Base-by-base conservation (phyloP, 257 asterid species). In the Plantago ovata region DNA sequence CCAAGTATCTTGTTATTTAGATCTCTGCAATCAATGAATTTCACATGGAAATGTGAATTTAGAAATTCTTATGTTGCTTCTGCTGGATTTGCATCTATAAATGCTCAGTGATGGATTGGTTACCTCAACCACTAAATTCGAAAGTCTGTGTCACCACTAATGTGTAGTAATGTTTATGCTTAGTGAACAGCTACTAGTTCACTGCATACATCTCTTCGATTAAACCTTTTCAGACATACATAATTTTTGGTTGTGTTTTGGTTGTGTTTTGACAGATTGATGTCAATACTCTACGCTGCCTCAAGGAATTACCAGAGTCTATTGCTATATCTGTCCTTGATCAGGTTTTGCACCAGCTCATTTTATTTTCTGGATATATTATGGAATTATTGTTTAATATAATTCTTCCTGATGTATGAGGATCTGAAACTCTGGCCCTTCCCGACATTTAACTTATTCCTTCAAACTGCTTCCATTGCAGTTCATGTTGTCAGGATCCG, bases 401-500 rank as follows among this genome's bases (percentile, higher is more conserved):
- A 20, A 23, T 62, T 61, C 47, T 36, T 59, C 43, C 45, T 33
- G 61, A 4, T 56, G 61, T 28, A 55, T 50, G 38, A 52, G 14
- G 44, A 36, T 52, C 20, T 51, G 50, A 22, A 58, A 53, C 58
- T 39, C 47, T 63, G 61, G 61, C 7, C 2, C 36, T 28, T 28
- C 7, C 4, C 36, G 3, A 28, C 36, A 28, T 28, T 3, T 28
- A 28, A 28, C 3, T 28, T 6, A 42, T 24, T 62, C 18, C 15
- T 53, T 46, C 42, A 7, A 64, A 46, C 48, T 60, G 54, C 56
- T 60, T n/a, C 63, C 68, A 59, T 45, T 72, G 58, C 60, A 91
- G 98, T 85, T 91, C 72, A 85, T 91, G 95, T 67, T 85, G 65
- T 85, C 95, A 3, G 98, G 89, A 78, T 81, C 85, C 7, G 68